Percentiles rank a stretch among this genome's conserved stretches.
These are phyloP conservation scores for Castanea sativa DNA, from an alignment of 306 rosid species.

Conservation along the genomic window DNA sequence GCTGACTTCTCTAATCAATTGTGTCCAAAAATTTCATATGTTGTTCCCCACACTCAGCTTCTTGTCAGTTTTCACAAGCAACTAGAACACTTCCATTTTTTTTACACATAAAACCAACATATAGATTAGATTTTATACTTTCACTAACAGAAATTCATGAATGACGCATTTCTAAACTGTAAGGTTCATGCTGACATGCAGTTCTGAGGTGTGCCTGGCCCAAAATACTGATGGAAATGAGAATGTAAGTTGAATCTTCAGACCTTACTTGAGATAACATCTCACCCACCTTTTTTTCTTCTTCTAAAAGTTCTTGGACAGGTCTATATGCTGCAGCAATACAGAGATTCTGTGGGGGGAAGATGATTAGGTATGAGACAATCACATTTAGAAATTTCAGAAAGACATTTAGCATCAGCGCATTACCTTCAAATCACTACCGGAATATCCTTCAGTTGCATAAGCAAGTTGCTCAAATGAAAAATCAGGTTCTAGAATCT, in stretches of 20 bases:
- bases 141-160: neutral
- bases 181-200: neutral
- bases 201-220: neutral
- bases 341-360: constrained; percentile 78
- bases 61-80: neutral
- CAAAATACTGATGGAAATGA: neutral
- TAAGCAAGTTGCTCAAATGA: constrained; percentile 72
- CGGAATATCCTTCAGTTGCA: constrained; percentile 94
- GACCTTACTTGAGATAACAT: neutral
- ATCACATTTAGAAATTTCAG: neutral
- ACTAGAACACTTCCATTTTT: neutral
- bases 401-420: neutral
- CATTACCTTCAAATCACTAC: constrained; percentile 91
- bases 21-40: neutral
- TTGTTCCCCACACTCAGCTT: neutral
- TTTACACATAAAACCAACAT: neutral
- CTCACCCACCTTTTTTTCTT: constrained; percentile 61
- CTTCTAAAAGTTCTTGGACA: constrained; percentile 86
- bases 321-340: constrained; percentile 95
- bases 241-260: neutral
- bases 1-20: neutral
- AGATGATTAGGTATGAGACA: constrained; percentile 19
- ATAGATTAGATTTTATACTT: neutral
- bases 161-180: neutral
- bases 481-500: constrained; percentile 65